Percentiles rank a stretch among this genome's conserved stretches.
Evolutionary conservation across 2,329 filamentous ascomycete genomes (phyloP).

Genomic region (Arachnomyces sp.): DNA sequence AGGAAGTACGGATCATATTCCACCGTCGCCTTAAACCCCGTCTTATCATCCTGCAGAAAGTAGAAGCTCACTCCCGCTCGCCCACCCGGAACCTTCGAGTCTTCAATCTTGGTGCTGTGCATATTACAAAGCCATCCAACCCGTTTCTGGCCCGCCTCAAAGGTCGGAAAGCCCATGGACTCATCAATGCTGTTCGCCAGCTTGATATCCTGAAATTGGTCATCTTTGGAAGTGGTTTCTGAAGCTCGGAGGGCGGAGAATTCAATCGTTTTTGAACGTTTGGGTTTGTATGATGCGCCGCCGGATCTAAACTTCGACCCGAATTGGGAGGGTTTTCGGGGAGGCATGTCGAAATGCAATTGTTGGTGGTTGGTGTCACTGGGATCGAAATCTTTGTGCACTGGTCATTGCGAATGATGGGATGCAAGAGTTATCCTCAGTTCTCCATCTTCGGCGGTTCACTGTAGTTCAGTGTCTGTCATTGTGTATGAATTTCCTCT

Average conservation of each 20-base stretch:
- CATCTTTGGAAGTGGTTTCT: conserved; percentile 84
- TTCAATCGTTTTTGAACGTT: conserved; percentile 67
- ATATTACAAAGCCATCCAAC: conserved; percentile 94
- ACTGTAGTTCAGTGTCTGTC: no score
- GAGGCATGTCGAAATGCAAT: conserved; percentile 31
- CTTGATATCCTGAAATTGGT: conserved; percentile 77
- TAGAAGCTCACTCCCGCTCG: conserved; percentile 91
- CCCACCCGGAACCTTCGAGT: conserved; percentile 73
- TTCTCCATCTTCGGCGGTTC: no score
- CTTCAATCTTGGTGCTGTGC: conserved; percentile 77
- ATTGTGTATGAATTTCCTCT: no score
- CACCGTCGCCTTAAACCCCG: conserved; percentile 89
- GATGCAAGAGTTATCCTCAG: no score
- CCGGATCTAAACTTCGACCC: conserved; percentile 47
- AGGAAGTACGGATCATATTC: conserved; percentile 97
- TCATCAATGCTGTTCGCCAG: conserved; percentile 89
- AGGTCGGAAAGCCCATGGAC: conserved; percentile 84
- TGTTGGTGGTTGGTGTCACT: not conserved
- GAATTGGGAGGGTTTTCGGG: conserved; percentile 53
- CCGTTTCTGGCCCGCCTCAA: conserved; percentile 76
- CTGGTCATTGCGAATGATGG: not conserved
- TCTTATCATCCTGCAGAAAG: conserved; percentile 82
- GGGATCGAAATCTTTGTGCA: not conserved
- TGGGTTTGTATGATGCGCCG: conserved; percentile 38
- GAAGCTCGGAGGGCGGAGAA: conserved; percentile 62